phyloP scores from a whole-genome alignment of 2,329 filamentous ascomycete genomes.

The Nothophaeocryptopus gaeumannii region DNA sequence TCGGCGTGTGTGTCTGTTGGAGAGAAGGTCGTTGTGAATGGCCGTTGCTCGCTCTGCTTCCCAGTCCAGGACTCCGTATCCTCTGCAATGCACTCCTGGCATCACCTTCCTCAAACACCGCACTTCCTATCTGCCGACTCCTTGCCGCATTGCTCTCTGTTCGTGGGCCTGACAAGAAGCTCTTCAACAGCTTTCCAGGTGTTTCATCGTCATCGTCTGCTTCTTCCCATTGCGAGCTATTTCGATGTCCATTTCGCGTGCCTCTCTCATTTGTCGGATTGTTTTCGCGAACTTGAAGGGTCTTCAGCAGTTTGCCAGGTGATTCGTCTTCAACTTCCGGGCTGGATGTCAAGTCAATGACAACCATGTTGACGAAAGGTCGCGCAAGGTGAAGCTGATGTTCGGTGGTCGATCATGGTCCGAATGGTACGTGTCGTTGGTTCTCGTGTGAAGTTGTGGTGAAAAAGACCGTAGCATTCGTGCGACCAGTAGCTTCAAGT shows the following conservation, averaged over 20 bases:
- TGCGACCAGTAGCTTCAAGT: no score
- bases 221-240: not conserved
- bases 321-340: slow-evolving; percentile 7
- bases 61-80: not conserved
- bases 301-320: slow-evolving; percentile 7
- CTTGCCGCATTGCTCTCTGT: no score
- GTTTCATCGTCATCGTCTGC: not conserved
- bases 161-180: no score
- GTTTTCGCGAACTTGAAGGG: slow-evolving; percentile 4
- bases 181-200: not conserved
- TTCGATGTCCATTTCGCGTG: not conserved
- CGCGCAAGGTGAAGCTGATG: no score
- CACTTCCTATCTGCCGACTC: not conserved
- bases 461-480: no score
- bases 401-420: no score
- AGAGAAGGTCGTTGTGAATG: not conserved
- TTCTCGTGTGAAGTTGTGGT: no score
- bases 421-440: no score
- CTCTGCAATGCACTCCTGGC: not conserved
- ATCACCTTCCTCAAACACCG: not conserved
- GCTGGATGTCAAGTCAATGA: slow-evolving; percentile 12
- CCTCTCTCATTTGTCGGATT: not conserved
- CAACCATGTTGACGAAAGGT: not conserved
- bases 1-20: not conserved
- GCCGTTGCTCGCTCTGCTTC: not conserved